phyloP scores from a whole-genome alignment of 257 asterid species.

The Solanum stenotomum region DNA sequence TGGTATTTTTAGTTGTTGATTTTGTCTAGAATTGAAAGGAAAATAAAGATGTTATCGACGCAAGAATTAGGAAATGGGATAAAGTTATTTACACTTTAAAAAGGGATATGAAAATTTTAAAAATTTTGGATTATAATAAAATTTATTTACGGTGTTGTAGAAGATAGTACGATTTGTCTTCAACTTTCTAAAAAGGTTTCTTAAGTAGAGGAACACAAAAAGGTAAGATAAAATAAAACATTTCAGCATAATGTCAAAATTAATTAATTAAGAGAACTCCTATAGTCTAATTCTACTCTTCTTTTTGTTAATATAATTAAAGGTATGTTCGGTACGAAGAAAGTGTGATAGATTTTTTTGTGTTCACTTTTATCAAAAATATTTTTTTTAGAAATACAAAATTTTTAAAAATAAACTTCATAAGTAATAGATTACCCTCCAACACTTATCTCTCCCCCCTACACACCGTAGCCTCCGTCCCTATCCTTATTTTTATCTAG shows the following conservation, averaged over 20 bases:
- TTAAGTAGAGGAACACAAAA: background rate
- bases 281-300: background rate
- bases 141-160: background rate
- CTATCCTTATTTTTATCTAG: too few species aligned
- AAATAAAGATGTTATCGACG: background rate
- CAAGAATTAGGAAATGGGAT: background rate
- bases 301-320: background rate
- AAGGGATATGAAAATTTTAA: background rate
- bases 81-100: background rate
- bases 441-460: background rate
- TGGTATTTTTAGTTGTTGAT: background rate
- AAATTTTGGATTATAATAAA: background rate
- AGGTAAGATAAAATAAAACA: background rate
- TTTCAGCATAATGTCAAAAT: background rate
- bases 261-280: background rate
- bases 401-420: too few species aligned
- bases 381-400: background rate
- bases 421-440: background rate
- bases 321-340: background rate
- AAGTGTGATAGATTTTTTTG: background rate
- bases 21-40: background rate
- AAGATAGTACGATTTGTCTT: background rate
- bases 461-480: background rate
- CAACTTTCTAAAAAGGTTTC: background rate
- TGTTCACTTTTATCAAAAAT: background rate